Conservation (phyloP, 2,329 filamentous ascomycete species). For the Albifimbria verrucaria region DNA sequence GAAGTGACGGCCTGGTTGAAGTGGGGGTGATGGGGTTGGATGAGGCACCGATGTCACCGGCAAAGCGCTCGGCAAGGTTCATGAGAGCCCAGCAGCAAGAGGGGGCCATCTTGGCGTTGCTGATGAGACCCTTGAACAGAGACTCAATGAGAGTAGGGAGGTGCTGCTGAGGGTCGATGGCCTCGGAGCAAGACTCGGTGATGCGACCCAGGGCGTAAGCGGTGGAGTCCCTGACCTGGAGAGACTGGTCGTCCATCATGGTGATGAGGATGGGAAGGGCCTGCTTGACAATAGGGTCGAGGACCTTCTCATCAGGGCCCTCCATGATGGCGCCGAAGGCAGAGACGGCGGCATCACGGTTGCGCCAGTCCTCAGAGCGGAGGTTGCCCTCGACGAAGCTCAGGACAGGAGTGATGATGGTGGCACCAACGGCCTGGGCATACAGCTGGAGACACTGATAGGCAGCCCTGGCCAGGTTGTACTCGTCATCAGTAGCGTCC, state of each 20-base stretch:
- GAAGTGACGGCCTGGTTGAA: slow-evolving; percentile 90
- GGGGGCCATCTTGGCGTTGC: slow-evolving; percentile 92
- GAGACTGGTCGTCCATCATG: slow-evolving; percentile 84
- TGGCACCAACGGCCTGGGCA: slow-evolving; percentile 81
- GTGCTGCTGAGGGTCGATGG: slow-evolving; percentile 81
- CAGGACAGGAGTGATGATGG: slow-evolving; percentile 83
- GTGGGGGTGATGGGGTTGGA: slow-evolving; percentile 82
- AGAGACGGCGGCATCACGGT: slow-evolving; percentile 91
- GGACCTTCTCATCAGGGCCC: slow-evolving; percentile 85
- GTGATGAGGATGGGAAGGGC: slow-evolving; percentile 86
- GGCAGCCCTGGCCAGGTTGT: slow-evolving; percentile 90
- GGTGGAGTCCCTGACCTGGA: slow-evolving; percentile 93
- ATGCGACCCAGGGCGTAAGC: slow-evolving; percentile 95
- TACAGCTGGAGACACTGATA: slow-evolving; percentile 97
- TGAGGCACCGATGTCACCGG: slow-evolving; percentile 73
- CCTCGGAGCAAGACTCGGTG: slow-evolving; percentile 86
- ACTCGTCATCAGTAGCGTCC: slow-evolving; percentile 94
- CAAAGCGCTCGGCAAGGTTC: slow-evolving; percentile 95
- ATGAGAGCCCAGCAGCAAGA: slow-evolving; percentile 99
- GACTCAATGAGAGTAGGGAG: slow-evolving; percentile 82
- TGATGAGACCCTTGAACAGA: slow-evolving; percentile 84
- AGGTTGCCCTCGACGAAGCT: slow-evolving; percentile 90
- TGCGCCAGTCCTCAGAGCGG: slow-evolving; percentile 88
- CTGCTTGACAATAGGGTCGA: slow-evolving; percentile 94
- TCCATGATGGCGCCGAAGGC: slow-evolving; percentile 99